Base-by-base conservation (phyloP, 805 yeast species). In the Candida ortonii region DNA sequence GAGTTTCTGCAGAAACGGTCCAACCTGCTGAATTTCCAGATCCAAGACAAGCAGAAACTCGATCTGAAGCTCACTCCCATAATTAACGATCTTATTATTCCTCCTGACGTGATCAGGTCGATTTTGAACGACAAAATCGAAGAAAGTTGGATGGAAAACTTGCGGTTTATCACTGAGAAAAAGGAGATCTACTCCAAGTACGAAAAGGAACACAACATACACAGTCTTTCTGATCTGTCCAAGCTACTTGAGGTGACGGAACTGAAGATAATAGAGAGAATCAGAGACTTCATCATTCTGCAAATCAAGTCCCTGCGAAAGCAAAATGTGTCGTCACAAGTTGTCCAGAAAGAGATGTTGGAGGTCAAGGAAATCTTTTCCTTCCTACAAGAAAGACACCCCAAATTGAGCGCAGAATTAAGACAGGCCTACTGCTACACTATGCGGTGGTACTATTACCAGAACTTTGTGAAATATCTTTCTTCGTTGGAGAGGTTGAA, bases 381-480 rank as follows among this genome's bases (percentile, higher is more conserved):
- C 3, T 87, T 84, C 40, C 55, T 90, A 23, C 56, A 65, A 4
- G 50, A 60, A 4, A 73, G 76, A 31, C 74, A 83, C 38, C 68
- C 72, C 7, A 68, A 76, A 6, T 61, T 93, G 35, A 90, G 95
- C 0, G 55, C 64, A 11, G 93, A 86, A 51, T 68, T 93, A 24
- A 71, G 78, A 35, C 73, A 73, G 49, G 97, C 97, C 0, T 93
- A 93, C 56, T 64, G 80, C 13, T 79, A 78, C 50, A 90, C 97
- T 3, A 89, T 93, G 85, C 68, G 75, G 50, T 93, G 98, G 98
- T 93, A 90, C 62, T 93, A 93, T 57, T 68, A 72, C 38, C 73
- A 82, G 37, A 75, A 84, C 47, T 90, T 89, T 52, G 78, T 80
- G 12, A 76, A 88, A 43, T 89, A 88, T 60, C 59, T 80, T 23